Conservation (phyloP, 2,329 filamentous ascomycete genomes). For the Ceratocystis lukuohia region DNA sequence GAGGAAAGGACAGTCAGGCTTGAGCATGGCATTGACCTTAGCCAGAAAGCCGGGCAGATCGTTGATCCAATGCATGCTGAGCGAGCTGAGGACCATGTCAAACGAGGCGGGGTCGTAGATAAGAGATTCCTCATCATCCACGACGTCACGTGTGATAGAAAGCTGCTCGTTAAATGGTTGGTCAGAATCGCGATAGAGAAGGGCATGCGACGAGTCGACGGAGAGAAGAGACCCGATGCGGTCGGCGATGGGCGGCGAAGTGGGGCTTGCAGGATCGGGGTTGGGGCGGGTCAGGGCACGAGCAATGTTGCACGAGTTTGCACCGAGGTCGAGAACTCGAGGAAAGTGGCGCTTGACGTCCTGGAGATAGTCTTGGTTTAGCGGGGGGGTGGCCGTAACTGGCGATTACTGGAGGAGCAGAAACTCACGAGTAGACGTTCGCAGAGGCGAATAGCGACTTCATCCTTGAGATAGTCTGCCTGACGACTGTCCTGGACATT, state of each 20-base stretch:
- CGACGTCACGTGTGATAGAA: constrained; percentile 57
- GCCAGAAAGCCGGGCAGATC: constrained; percentile 74
- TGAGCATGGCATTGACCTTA: constrained; percentile 75
- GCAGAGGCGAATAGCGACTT: constrained; percentile 71
- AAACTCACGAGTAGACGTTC: constrained; percentile 62
- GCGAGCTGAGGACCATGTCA: constrained; percentile 77
- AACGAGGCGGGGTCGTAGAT: constrained; percentile 67
- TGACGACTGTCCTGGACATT: constrained; percentile 59
- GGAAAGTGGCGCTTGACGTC: constrained; percentile 86
- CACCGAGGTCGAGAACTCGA: constrained; percentile 78
- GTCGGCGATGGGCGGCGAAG: constrained; percentile 51
- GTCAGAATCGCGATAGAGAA: constrained; percentile 69
- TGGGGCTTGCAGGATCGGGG: constrained; percentile 45
- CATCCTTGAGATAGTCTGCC: constrained; percentile 86
- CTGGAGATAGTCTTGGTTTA: constrained; percentile 30
- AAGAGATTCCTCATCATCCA: constrained; percentile 64
- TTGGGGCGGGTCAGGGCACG: constrained; percentile 61
- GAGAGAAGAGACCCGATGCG: constrained; percentile 65
- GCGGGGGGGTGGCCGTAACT: background rate
- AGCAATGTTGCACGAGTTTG: constrained; percentile 90
- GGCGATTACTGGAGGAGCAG: background rate
- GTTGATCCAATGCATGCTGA: constrained; percentile 95
- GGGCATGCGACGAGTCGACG: constrained; percentile 62
- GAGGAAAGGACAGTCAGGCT: constrained; percentile 83
- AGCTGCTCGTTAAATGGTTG: constrained; percentile 62